phyloP scores from a whole-genome alignment of 208 protist species.

The Balamuthia mandrillaris region DNA sequence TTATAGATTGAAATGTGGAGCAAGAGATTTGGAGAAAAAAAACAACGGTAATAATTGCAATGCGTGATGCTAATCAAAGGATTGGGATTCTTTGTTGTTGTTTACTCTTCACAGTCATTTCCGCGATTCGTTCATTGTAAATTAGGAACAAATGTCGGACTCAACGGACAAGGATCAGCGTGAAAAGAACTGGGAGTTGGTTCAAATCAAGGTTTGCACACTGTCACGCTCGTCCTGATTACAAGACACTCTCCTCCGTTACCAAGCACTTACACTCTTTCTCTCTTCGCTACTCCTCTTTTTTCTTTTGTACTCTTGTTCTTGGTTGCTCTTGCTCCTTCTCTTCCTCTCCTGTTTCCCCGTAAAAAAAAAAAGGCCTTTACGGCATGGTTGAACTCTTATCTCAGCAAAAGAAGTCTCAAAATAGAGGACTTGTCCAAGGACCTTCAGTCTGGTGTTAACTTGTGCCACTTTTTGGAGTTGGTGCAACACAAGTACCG shows the following conservation, averaged over 20 bases:
- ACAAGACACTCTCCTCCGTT: neutral
- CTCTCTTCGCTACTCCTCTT: neutral
- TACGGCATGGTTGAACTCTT: conserved; percentile 22
- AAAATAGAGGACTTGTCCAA: neutral
- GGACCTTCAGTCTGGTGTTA: neutral
- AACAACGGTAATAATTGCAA: too few species aligned
- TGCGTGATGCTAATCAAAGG: too few species aligned
- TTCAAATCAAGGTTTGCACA: neutral
- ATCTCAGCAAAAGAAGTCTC: neutral
- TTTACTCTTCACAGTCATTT: too few species aligned
- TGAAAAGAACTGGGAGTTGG: neutral
- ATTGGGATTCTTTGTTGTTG: too few species aligned
- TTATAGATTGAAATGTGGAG: too few species aligned
- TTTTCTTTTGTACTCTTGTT: neutral
- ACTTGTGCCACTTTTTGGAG: conserved; percentile 1
- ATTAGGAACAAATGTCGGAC: too few species aligned
- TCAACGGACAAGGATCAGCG: neutral
- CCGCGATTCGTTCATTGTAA: too few species aligned
- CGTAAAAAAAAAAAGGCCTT: neutral
- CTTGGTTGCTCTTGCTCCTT: neutral
- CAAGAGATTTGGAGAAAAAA: too few species aligned
- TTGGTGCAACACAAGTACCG: neutral
- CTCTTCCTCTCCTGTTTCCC: neutral
- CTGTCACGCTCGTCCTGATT: neutral
- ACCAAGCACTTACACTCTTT: too few species aligned